These are phyloP conservation scores for Dictyostelium capitatum DNA, from an alignment of 78 protist species.

Conservation along the genomic window DNA sequence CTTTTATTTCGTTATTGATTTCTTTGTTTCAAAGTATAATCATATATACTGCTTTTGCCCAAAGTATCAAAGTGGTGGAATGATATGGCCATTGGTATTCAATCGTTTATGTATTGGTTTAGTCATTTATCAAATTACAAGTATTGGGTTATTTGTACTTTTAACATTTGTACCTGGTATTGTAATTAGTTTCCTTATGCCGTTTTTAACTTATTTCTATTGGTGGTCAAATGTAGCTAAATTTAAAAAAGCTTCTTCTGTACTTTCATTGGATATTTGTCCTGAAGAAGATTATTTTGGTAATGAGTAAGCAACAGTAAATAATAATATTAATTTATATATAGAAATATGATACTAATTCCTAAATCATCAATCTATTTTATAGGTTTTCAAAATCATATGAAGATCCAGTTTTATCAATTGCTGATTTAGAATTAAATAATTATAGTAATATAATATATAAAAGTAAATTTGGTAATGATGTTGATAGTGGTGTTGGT, in stretches of 20 bases:
- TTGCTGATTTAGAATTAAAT: conserved; percentile 23
- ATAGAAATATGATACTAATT: too few species aligned
- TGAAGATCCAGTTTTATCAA: conserved; percentile 47
- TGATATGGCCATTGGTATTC: conserved; percentile 71
- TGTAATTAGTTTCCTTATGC: conserved; percentile 45
- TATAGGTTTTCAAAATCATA: not conserved
- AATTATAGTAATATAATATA: not conserved
- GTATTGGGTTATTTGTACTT: conserved; percentile 54
- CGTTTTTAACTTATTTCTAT: conserved; percentile 56
- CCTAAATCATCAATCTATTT: not conserved
- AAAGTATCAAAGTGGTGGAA: conserved; percentile 76
- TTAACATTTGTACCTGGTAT: conserved; percentile 75
- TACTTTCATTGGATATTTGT: conserved; percentile 33
- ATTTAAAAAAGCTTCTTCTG: conserved; percentile 14
- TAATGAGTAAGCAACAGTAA: conserved; percentile 34
- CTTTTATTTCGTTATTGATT: conserved; percentile 56
- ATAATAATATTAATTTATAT: too few species aligned
- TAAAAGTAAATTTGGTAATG: not conserved
- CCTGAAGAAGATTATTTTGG: conserved; percentile 76
- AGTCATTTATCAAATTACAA: conserved; percentile 64
- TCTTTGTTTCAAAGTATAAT: conserved; percentile 71
- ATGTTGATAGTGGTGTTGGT: not conserved
- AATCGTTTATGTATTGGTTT: conserved; percentile 74
- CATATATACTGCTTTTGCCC: conserved; percentile 74
- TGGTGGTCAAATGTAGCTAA: conserved; percentile 58